phyloP scores from a whole-genome alignment of 768 basidiomycete genomes.

The Lentinula aciculospora region DNA sequence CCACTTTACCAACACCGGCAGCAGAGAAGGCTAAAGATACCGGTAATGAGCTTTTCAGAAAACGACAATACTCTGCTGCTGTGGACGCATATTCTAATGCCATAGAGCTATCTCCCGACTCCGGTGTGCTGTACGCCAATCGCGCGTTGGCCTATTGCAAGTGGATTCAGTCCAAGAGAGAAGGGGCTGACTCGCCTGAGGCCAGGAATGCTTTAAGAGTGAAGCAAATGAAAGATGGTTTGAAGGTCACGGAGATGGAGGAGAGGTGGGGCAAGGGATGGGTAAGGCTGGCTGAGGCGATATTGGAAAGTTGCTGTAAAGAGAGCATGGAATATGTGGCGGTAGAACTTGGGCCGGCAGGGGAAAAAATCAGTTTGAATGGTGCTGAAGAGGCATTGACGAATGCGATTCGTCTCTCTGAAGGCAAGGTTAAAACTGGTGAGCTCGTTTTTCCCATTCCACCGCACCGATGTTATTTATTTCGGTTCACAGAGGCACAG shows the following conservation, averaged over 20 bases:
- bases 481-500: constrained; percentile 1
- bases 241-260: neutral
- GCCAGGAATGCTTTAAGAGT: neutral
- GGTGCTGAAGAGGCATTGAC: constrained; percentile 1
- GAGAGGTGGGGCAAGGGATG: constrained; percentile 8
- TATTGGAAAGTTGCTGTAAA: neutral
- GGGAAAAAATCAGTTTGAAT: neutral
- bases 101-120: constrained; percentile 3
- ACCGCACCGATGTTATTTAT: neutral
- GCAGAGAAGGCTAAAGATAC: constrained; percentile 4
- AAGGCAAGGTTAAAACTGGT: constrained; percentile 6
- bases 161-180: neutral
- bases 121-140: constrained; percentile 7
- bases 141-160: constrained; percentile 3
- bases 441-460: neutral
- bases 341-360: neutral
- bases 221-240: constrained; percentile 1
- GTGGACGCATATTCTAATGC: constrained; percentile 5
- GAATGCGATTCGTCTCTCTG: neutral
- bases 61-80: neutral
- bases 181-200: neutral
- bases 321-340: neutral
- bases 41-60: constrained; percentile 1
- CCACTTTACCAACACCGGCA: constrained; percentile 2
- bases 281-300: constrained; percentile 5